Evolutionary conservation across 2,329 filamentous ascomycete species (phyloP).

Genomic region (Aspergillus sp.): DNA sequence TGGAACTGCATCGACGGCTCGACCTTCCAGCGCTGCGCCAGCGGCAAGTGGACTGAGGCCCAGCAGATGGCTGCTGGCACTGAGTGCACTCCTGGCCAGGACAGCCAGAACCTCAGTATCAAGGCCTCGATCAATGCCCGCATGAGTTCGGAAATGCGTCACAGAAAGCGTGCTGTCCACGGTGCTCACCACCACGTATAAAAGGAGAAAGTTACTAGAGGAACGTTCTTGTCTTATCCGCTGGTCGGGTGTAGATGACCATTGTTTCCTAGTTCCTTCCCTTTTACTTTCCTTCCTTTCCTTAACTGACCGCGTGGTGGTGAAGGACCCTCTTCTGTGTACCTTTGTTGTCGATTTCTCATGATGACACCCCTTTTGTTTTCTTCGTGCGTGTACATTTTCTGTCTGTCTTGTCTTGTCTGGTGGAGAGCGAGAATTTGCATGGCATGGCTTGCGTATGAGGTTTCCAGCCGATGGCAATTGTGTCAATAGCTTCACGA

Average conservation of each 20-base stretch:
- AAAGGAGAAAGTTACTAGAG: conserved; percentile 1
- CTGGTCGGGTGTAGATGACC: conserved; percentile 10
- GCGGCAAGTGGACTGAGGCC: conserved; percentile 46
- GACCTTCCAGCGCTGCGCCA: conserved; percentile 56
- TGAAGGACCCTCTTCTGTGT: conserved; percentile 6
- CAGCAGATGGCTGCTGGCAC: conserved; percentile 49
- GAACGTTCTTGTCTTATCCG: conserved; percentile 3
- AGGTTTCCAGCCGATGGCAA: not conserved
- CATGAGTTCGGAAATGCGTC: conserved; percentile 20
- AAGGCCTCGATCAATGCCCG: conserved; percentile 17
- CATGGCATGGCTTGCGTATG: conserved; percentile 1
- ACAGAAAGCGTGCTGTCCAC: conserved; percentile 17
- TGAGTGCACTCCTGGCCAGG: conserved; percentile 38
- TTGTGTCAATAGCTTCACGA: too few species aligned
- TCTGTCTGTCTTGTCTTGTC: not conserved
- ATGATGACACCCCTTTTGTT: conserved; percentile 3
- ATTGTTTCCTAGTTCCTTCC: conserved; percentile 3
- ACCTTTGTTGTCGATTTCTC: conserved; percentile 4
- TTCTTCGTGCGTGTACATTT: conserved; percentile 9
- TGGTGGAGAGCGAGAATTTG: not conserved
- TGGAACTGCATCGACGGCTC: conserved; percentile 53
- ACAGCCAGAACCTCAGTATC: conserved; percentile 18
- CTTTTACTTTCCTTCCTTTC: conserved; percentile 6
- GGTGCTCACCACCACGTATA: conserved; percentile 17
- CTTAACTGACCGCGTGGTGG: not conserved